Evolutionary conservation across 495 filamentous ascomycete species (phyloP).

Genomic region (Halenospora varia): DNA sequence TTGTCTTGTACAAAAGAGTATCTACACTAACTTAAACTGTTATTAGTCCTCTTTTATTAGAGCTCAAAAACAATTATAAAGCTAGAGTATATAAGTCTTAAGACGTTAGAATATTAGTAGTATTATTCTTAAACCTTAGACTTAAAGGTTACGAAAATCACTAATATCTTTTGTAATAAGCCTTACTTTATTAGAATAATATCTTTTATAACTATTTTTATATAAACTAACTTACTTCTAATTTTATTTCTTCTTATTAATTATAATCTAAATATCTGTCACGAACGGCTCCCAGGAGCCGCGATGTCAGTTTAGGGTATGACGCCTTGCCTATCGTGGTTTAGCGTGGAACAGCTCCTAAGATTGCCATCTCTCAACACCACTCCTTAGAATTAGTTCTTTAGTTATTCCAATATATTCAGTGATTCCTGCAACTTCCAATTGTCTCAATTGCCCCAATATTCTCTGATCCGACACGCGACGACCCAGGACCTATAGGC

Average conservation of each 20-base stretch:
- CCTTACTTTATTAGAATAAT: not conserved
- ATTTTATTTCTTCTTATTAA: not conserved
- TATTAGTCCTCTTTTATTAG: not conserved
- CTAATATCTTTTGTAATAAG: not conserved
- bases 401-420: too few species aligned
- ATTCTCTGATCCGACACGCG: too few species aligned
- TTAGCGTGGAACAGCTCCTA: constrained; percentile 49
- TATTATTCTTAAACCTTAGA: not conserved
- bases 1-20: constrained; percentile 1
- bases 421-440: too few species aligned
- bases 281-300: too few species aligned
- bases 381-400: too few species aligned
- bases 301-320: too few species aligned
- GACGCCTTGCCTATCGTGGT: too few species aligned
- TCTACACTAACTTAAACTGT: not conserved
- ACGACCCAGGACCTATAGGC: too few species aligned
- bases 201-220: not conserved
- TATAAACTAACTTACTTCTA: not conserved
- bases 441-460: too few species aligned
- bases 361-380: too few species aligned
- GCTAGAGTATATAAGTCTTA: not conserved
- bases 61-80: not conserved
- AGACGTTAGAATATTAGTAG: not conserved
- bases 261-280: constrained; percentile 5
- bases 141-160: not conserved